Conservation (phyloP, 2,329 filamentous ascomycete genomes). For the Ophiosphaerella korrae region DNA sequence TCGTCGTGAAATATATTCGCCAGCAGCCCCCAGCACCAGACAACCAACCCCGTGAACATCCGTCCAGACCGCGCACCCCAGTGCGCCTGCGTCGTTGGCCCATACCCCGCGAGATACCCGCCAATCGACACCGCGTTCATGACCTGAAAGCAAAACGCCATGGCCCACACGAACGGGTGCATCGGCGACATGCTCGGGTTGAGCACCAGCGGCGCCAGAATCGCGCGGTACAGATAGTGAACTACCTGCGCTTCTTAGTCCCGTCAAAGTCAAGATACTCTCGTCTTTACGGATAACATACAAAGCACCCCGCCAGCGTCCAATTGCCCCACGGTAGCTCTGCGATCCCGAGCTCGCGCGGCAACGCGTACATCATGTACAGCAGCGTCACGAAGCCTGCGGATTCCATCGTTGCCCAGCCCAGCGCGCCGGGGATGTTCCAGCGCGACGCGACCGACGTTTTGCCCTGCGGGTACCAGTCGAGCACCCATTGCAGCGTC, state of each 20-base stretch:
- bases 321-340: conserved; percentile 76
- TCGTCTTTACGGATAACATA: conserved; percentile 37
- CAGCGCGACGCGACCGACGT: conserved; percentile 75
- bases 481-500: conserved; percentile 71
- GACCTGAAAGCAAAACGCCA: conserved; percentile 76
- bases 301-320: conserved; percentile 71
- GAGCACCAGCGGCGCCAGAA: conserved; percentile 76
- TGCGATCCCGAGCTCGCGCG: conserved; percentile 61
- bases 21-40: conserved; percentile 78
- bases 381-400: conserved; percentile 77
- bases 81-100: conserved; percentile 64
- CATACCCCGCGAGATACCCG: conserved; percentile 82
- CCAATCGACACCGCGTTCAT: conserved; percentile 79
- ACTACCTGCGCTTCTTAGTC: conserved; percentile 59
- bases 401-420: conserved; percentile 87
- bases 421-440: conserved; percentile 87
- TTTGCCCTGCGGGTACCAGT: conserved; percentile 91
- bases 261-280: too few species aligned
- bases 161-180: conserved; percentile 68
- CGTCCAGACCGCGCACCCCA: conserved; percentile 54
- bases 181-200: conserved; percentile 94
- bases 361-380: conserved; percentile 77
- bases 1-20: conserved; percentile 91
- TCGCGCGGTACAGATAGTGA: conserved; percentile 89
- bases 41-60: conserved; percentile 67